Base-by-base conservation (phyloP, 495 filamentous ascomycete genomes). In the Penicillium paradoxum region DNA sequence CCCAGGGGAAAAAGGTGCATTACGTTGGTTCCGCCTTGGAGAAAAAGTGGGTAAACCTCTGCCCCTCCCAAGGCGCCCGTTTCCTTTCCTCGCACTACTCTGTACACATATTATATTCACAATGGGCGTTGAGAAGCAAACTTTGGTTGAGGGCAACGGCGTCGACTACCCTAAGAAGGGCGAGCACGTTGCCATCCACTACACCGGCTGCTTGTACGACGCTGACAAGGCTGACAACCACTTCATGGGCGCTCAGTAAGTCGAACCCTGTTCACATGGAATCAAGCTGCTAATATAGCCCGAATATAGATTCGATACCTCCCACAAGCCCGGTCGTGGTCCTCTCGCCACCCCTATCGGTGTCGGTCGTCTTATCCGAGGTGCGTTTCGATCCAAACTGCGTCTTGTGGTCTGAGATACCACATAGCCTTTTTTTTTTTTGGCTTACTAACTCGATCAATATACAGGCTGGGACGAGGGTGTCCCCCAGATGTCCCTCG, bases 391-490 rank as follows among this genome's bases (percentile, higher is more conserved):
- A 27, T 34, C 15, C 15, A 10, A 43, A 21, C 22, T 14, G n/a
- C n/a, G n/a, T n/a, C n/a, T n/a, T n/a, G n/a, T 37, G 7, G 14
- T 22, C n/a, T 11, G 19, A 48, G 32, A 22, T n/a, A 9, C 3
- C 14, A n/a, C 1, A 18, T 7, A 38, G 46, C 22, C 27, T 37
- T 10, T n/a, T n/a, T n/a, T n/a, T n/a, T n/a, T 9, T 25, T 30
- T 21, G 9, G 13, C 22, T 19, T 46, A 19, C 44, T 60, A 39
- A 60, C 14, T 3, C 51, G 34, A 30, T 34, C 1, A 41, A 24
- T 64, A 3, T 27, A 11, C 29, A 90, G 89, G 90, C 39, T 95
- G 89, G 90, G 90, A 95, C 55, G 85, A 91, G 74, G 90, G 86
- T 54, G 87, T 95, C 34, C 67, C 79, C 25, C 73, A 81, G 54